Evolutionary conservation across 148 eudicot species (phyloP).

Genomic region (Rheum nobile): DNA sequence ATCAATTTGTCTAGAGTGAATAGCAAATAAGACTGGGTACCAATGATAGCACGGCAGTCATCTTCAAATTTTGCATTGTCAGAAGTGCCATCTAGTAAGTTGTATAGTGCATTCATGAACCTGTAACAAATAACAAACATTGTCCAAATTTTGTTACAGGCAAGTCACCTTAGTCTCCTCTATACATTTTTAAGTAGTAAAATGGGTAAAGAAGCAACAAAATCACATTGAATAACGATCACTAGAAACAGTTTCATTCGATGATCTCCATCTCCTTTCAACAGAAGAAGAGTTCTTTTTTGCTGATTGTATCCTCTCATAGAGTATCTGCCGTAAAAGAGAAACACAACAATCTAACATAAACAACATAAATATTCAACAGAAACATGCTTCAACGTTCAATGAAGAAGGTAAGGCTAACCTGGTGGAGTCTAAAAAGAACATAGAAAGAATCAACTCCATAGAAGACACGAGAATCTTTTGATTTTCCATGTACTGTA

Average conservation of each 20-base stretch:
- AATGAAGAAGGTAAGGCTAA: constrained; percentile 19
- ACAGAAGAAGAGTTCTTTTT: constrained; percentile 51
- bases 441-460: constrained; percentile 84
- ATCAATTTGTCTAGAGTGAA: constrained; percentile 92
- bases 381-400: not conserved
- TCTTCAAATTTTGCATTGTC: constrained; percentile 91
- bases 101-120: constrained; percentile 62
- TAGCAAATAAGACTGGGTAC: constrained; percentile 76
- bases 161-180: no score
- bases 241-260: constrained; percentile 34
- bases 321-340: constrained; percentile 45
- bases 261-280: constrained; percentile 64
- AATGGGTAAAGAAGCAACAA: constrained; percentile 4
- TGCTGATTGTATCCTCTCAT: constrained; percentile 74
- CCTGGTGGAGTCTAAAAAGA: constrained; percentile 85
- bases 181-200: constrained; percentile 9
- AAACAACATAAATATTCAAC: constrained; percentile 2
- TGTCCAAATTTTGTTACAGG: no score
- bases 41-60: constrained; percentile 85
- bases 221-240: constrained; percentile 62
- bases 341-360: not conserved
- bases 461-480: constrained; percentile 48
- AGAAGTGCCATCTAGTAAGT: constrained; percentile 70
- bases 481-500: constrained; percentile 23
- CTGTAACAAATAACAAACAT: constrained; percentile 25